A percentile compares a stretch with the other conserved stretches of the same genome.
These are phyloP conservation scores for Potentilla sterilis DNA, from an alignment of 306 rosid genomes.

Conservation along the genomic window DNA sequence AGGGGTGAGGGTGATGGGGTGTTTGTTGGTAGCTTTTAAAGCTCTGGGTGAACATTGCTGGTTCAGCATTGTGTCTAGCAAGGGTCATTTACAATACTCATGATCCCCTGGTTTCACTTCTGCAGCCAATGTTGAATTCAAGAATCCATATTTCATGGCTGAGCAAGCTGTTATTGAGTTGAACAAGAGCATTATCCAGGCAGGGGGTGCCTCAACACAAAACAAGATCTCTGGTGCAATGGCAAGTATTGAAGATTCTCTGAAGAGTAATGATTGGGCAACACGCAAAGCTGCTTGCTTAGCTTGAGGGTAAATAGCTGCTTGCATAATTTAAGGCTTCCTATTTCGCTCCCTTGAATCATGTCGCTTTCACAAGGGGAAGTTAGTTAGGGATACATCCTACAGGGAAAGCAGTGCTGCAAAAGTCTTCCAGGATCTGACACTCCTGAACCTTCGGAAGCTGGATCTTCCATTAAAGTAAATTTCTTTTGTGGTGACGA, in stretches of 20 bases:
- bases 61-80: conserved; percentile 66
- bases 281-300: conserved; percentile 87
- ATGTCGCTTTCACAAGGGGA: conserved; percentile 88
- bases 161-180: conserved; percentile 66
- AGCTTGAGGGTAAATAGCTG: conserved; percentile 63
- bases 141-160: conserved; percentile 70
- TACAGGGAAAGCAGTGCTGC: conserved; percentile 70
- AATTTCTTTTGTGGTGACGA: conserved; percentile 58
- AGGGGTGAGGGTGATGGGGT: conserved; percentile 33
- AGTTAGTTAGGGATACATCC: conserved; percentile 81
- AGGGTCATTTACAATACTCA: conserved; percentile 50
- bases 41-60: conserved; percentile 83
- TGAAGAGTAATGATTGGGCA: conserved; percentile 68
- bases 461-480: conserved; percentile 80
- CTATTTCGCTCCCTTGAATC: conserved; percentile 60
- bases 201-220: conserved; percentile 69
- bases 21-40: conserved; percentile 60
- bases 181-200: conserved; percentile 61
- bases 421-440: conserved; percentile 52
- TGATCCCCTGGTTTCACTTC: conserved; percentile 52
- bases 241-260: conserved; percentile 60
- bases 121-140: conserved; percentile 58
- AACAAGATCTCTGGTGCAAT: conserved; percentile 54
- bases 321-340: conserved; percentile 51
- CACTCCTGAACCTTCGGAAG: conserved; percentile 64